phyloP scores from a whole-genome alignment of 306 rosid species.

The Notholithocarpus densiflorus region DNA sequence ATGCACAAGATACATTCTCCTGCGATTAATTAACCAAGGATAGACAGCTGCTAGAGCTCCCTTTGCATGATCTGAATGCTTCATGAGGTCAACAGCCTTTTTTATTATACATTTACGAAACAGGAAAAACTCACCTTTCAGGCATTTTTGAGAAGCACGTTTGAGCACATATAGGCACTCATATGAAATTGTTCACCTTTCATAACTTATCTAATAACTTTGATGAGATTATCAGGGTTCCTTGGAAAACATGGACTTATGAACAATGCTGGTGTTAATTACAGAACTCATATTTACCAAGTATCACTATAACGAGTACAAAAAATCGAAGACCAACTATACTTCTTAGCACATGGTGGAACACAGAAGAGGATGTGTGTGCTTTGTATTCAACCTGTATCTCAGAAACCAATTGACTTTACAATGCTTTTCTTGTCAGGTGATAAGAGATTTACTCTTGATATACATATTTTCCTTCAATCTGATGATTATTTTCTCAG shows the following conservation, averaged over 20 bases:
- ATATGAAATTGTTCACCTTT: too few species aligned
- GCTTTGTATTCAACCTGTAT: neutral
- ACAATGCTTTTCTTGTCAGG: constrained; percentile 1
- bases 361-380: constrained; percentile 27
- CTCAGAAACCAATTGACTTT: constrained; percentile 23
- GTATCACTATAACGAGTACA: neutral
- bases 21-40: too few species aligned
- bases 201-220: neutral
- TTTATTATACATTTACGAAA: too few species aligned
- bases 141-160: too few species aligned
- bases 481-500: constrained; percentile 5
- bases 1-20: too few species aligned
- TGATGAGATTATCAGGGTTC: neutral
- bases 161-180: too few species aligned
- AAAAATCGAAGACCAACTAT: neutral
- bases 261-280: neutral
- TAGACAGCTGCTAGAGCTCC: too few species aligned
- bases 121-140: too few species aligned
- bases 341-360: constrained; percentile 12
- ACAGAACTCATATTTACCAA: neutral
- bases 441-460: constrained; percentile 13
- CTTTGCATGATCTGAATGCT: too few species aligned
- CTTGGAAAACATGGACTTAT: neutral
- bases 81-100: too few species aligned
- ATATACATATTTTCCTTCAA: constrained; percentile 22